These are phyloP conservation scores for Scutellaria barbata DNA, from an alignment of 257 asterid genomes.

Conservation along the genomic window DNA sequence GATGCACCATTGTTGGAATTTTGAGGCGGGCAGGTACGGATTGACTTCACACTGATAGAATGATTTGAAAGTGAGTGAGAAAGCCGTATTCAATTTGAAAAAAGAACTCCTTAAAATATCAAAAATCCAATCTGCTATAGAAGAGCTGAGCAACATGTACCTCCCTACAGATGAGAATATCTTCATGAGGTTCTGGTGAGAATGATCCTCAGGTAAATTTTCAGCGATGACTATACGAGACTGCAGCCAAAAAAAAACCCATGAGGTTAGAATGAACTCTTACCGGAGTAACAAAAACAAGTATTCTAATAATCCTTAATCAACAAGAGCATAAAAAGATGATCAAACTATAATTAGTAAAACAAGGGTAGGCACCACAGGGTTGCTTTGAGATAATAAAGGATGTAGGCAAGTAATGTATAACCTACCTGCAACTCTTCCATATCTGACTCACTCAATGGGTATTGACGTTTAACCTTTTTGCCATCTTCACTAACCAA, in stretches of 20 bases:
- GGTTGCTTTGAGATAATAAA: slow-evolving; percentile 15
- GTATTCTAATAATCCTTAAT: neutral
- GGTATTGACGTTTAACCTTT: slow-evolving; percentile 73
- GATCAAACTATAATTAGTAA: slow-evolving; percentile 10
- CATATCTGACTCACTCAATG: slow-evolving; percentile 71
- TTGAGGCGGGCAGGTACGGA: slow-evolving; percentile 87
- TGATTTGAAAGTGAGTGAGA: slow-evolving; percentile 31
- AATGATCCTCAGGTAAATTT: slow-evolving; percentile 89
- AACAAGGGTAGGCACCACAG: neutral
- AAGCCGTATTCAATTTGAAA: neutral
- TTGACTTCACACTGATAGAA: slow-evolving; percentile 79
- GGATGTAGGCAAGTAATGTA: neutral
- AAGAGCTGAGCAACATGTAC: slow-evolving; percentile 45
- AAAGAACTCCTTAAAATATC: neutral
- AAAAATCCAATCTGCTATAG: neutral
- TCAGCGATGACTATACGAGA: slow-evolving; percentile 85
- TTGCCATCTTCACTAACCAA: slow-evolving; percentile 86
- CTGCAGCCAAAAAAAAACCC: slow-evolving; percentile 44
- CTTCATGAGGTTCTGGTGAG: slow-evolving; percentile 91
- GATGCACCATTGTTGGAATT: slow-evolving; percentile 54
- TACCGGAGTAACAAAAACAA: neutral
- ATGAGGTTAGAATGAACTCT: slow-evolving; percentile 12
- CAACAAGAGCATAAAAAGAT: neutral
- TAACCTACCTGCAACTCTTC: slow-evolving; percentile 83
- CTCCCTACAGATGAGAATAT: slow-evolving; percentile 86